Conservation (phyloP, 2,329 filamentous ascomycete genomes). For the Neonectria coccinea region DNA sequence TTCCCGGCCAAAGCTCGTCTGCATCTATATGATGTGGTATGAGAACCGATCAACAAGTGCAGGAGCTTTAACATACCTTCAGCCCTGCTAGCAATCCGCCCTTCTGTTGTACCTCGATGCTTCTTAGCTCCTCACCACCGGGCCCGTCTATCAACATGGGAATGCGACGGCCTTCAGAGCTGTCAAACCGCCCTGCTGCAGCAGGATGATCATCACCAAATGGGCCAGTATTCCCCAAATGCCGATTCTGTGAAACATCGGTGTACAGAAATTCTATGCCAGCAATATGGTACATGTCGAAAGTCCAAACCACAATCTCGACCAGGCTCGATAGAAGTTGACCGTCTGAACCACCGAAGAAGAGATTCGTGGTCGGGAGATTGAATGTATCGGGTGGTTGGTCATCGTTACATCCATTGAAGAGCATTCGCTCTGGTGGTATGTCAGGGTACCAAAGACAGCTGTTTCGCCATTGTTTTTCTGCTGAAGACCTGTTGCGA, state of each 20-base stretch:
- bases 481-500: background rate
- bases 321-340: conserved; percentile 5
- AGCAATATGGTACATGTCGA: conserved; percentile 12
- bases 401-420: conserved; percentile 15
- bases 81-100: conserved; percentile 7
- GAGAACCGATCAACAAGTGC: background rate
- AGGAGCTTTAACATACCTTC: conserved; percentile 20
- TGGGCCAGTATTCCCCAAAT: conserved; percentile 17
- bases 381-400: background rate
- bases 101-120: conserved; percentile 15
- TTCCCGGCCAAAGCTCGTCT: conserved; percentile 24
- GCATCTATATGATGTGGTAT: conserved; percentile 11
- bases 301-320: conserved; percentile 26
- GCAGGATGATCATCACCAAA: background rate
- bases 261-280: conserved; percentile 30
- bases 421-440: conserved; percentile 12
- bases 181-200: background rate
- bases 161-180: background rate
- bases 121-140: conserved; percentile 22
- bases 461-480: conserved; percentile 1
- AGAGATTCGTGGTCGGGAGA: conserved; percentile 12
- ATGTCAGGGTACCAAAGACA: conserved; percentile 33
- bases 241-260: conserved; percentile 10
- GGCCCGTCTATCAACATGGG: conserved; percentile 22
- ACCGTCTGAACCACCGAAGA: conserved; percentile 28